Evolutionary conservation across 768 basidiomycete genomes (phyloP).

Genomic region (Steccherinum ochraceum): DNA sequence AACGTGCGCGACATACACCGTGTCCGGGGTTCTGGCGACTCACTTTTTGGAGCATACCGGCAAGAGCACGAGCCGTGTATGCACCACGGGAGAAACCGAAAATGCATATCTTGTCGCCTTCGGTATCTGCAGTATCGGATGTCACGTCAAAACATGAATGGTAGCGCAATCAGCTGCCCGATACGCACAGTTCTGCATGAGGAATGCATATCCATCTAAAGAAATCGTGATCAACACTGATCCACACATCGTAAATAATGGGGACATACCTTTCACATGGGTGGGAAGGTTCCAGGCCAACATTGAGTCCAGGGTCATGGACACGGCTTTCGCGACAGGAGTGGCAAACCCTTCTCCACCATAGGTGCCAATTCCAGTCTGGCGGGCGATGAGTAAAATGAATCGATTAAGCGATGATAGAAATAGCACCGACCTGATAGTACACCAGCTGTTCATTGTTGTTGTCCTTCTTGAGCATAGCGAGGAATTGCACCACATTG

Average conservation of each 20-base stretch:
- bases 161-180: not conserved
- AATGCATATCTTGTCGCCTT: conserved; percentile 56
- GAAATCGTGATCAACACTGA: conserved; percentile 34
- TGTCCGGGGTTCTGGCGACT: too few relatives aligned
- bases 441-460: conserved; percentile 54
- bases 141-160: not conserved
- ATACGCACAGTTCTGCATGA: conserved; percentile 61
- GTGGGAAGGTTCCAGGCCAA: not conserved
- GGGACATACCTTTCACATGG: not conserved
- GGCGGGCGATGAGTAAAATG: too few relatives aligned
- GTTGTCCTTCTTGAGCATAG: conserved; percentile 61
- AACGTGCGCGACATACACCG: too few relatives aligned
- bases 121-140: conserved; percentile 27
- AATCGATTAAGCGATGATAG: too few relatives aligned
- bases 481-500: conserved; percentile 58
- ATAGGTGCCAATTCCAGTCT: not conserved
- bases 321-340: not conserved
- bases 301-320: not conserved
- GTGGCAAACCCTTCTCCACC: not conserved
- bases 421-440: conserved; percentile 65
- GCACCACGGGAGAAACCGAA: conserved; percentile 67
- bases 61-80: conserved; percentile 45
- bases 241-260: conserved; percentile 53
- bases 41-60: conserved; percentile 25
- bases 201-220: conserved; percentile 56